Percentiles rank a stretch among this genome's conserved stretches.
Conservation (phyloP, 1,284 basidiomycete genomes). For the Fistulina hepatica region DNA sequence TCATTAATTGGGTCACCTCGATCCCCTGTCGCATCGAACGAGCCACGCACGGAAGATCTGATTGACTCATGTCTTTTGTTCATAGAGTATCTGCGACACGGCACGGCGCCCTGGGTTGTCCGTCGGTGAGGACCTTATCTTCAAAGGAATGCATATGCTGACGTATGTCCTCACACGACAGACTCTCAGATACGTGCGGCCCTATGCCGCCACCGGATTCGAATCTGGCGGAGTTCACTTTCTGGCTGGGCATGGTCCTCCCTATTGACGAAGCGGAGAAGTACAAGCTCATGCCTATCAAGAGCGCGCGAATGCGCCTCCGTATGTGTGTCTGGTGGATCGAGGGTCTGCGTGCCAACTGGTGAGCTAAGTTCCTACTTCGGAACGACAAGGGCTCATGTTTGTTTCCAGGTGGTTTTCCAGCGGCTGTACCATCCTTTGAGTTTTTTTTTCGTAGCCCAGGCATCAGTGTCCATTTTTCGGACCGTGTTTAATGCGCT, state of each 20-base stretch:
- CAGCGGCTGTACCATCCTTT: constrained; percentile 33
- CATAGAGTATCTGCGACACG: constrained; percentile 67
- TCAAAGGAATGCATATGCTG: not conserved
- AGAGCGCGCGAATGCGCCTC: constrained; percentile 67
- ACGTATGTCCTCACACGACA: not conserved
- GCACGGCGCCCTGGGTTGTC: constrained; percentile 85
- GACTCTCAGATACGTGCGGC: constrained; percentile 33
- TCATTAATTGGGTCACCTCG: no score
- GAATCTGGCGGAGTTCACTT: constrained; percentile 67
- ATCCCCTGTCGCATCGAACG: constrained; percentile 14
- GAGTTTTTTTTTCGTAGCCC: no score
- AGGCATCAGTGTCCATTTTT: no score
- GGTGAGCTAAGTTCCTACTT: constrained; percentile 23
- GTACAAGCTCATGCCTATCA: constrained; percentile 85
- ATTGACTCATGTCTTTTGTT: constrained; percentile 73
- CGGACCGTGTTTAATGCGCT: no score
- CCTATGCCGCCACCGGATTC: constrained; percentile 52
- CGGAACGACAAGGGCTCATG: constrained; percentile 16
- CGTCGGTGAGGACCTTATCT: constrained; percentile 57
- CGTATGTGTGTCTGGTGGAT: constrained; percentile 90
- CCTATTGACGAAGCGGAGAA: constrained; percentile 96
- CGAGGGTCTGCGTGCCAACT: constrained; percentile 45
- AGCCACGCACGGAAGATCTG: constrained; percentile 54
- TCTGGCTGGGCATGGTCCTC: constrained; percentile 86
- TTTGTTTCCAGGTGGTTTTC: constrained; percentile 35